Evolutionary conservation across 345 rosid genomes (phyloP), one percentile per base, ranked within the genome.

Genomic region (Leavenworthia alabamica): DNA sequence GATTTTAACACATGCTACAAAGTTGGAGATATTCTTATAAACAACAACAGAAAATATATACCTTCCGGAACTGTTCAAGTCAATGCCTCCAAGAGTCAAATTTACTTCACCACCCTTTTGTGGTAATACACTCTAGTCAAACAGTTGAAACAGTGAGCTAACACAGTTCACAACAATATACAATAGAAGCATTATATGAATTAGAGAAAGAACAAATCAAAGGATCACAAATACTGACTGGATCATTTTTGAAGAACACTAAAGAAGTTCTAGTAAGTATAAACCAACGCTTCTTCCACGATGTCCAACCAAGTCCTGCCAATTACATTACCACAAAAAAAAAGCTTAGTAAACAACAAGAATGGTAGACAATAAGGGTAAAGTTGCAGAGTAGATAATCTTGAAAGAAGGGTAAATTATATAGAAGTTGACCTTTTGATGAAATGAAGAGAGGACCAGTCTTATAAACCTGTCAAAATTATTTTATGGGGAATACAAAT

Each of bases 221-320:
- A 57, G 23, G 29, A 22, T 45, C 23, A 46, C 3, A 39, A 60
- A 48, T 67, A 83, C 98, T 89, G 14, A 92, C 98, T 45, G 97
- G 98, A 48, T 92, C 97, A 74, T 82, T 89, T 77, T 86, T 92
- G 63, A 92, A 89, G 79, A 92, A 92, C 55, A 92, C 98, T 88
- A 92, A 77, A 23, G 98, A 92, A 26, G 86, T 89, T 66, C 94
- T 87, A 5, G 98, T 86, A 57, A 92, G 88, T 72, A 92, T 86
- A 68, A 92, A 92, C 97, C 98, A 92, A 28, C 98, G 95, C 74
- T 82, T 92, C 83, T 92, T 92, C 98, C 98, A 92, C 39, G 96
- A 92, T 62, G 86, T 92, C 98, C 98, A 92, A 67, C 98, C 93
- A 54, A 92, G 79, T 60, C 98, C 98, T 92, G 88, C 73, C 82